phyloP scores from a whole-genome alignment of 192 early-diverging fungal genomes.

The Backusella tarrabulga region DNA sequence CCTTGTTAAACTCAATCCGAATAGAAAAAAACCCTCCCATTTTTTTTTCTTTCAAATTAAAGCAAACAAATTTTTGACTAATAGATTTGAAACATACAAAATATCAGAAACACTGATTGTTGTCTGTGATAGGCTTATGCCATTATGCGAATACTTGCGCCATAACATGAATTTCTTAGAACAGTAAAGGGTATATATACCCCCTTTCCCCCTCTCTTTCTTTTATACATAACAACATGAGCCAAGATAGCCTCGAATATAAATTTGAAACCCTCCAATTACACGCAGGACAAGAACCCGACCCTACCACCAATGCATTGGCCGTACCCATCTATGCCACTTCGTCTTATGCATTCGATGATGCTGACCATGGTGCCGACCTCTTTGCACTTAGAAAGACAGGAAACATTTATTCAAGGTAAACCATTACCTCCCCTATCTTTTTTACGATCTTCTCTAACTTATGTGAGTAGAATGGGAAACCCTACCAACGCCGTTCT shows the following conservation, averaged over 20 bases:
- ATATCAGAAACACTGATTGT: neutral
- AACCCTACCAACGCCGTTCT: slow-evolving; percentile 89
- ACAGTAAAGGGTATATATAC: neutral
- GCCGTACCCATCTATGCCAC: slow-evolving; percentile 92
- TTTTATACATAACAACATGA: neutral
- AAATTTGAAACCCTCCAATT: slow-evolving; percentile 90
- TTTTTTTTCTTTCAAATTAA: too few species aligned
- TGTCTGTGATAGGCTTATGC: neutral
- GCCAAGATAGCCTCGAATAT: slow-evolving; percentile 25
- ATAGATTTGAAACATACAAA: neutral
- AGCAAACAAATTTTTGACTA: too few species aligned
- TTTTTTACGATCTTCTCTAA: neutral
- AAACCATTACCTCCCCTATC: neutral
- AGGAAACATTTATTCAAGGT: slow-evolving; percentile 86
- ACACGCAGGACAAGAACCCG: slow-evolving; percentile 74
- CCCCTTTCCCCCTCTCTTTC: neutral
- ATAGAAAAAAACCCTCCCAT: neutral
- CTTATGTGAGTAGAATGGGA: slow-evolving; percentile 14
- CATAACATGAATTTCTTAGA: neutral
- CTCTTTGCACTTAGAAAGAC: slow-evolving; percentile 70
- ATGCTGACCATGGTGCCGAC: slow-evolving; percentile 72
- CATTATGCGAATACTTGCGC: neutral
- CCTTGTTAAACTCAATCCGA: neutral
- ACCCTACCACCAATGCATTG: slow-evolving; percentile 68
- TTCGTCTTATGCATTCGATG: slow-evolving; percentile 79